phyloP scores from a whole-genome alignment of 768 basidiomycete species.

The Strobilomyces dryophilus region DNA sequence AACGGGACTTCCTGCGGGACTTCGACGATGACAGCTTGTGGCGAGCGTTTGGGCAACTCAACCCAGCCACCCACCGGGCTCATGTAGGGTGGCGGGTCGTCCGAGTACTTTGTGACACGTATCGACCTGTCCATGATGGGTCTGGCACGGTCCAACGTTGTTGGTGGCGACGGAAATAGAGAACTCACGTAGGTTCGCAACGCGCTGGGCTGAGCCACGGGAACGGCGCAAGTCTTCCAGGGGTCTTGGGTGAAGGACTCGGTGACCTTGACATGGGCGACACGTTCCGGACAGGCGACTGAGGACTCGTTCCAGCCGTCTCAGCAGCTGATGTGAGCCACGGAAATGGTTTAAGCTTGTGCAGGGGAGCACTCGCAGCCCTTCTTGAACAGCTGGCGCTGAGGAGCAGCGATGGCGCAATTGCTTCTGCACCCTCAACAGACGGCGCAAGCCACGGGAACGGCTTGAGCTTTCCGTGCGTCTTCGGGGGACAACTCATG shows the following conservation, averaged over 20 bases:
- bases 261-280: too few relatives aligned
- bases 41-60: neutral
- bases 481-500: too few relatives aligned
- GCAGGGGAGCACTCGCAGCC: neutral
- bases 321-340: neutral
- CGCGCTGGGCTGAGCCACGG: neutral
- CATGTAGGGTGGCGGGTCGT: neutral
- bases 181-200: neutral
- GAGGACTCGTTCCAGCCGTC: neutral
- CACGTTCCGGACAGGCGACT: neutral
- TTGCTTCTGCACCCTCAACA: neutral
- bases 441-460: too few relatives aligned
- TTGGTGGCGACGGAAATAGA: neutral
- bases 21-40: neutral
- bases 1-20: neutral
- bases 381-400: neutral
- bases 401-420: neutral
- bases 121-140: neutral
- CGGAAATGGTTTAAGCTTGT: too few relatives aligned
- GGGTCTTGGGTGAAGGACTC: neutral
- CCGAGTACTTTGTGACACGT: neutral
- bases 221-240: neutral
- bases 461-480: too few relatives aligned
- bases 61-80: neutral
- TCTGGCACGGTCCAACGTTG: neutral